Conservation (phyloP, 371 early-diverging fungal genomes). For the Mucor velutinosus region DNA sequence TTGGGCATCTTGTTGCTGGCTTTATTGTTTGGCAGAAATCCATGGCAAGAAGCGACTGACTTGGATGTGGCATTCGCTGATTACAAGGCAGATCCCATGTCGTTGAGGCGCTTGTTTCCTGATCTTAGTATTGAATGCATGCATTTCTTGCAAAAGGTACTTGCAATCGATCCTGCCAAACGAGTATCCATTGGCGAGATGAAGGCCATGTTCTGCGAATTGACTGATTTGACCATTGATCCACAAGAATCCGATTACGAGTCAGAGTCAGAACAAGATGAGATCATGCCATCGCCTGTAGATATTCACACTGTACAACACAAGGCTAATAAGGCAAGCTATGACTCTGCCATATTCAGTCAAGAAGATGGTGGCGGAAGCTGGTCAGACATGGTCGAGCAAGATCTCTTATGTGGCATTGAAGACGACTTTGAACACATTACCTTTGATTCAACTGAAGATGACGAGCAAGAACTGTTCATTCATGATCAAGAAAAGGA, state of each 20-base stretch:
- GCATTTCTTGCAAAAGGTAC: not conserved
- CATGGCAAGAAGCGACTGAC: conserved; percentile 71
- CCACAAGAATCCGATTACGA: conserved; percentile 11
- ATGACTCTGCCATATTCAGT: conserved; percentile 45
- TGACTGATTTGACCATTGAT: not conserved
- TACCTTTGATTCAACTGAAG: conserved; percentile 13
- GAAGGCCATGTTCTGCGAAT: conserved; percentile 3
- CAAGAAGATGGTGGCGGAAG: conserved; percentile 19
- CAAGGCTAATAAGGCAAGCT: conserved; percentile 28
- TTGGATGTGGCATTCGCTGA: conserved; percentile 56
- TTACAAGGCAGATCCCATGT: conserved; percentile 47
- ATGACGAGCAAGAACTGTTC: conserved; percentile 44
- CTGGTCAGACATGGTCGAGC: conserved; percentile 42
- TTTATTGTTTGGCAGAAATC: conserved; percentile 76
- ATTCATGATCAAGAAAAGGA: conserved; percentile 44
- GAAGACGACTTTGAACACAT: not conserved
- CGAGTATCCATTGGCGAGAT: conserved; percentile 35
- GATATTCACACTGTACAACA: conserved; percentile 10
- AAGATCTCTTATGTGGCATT: conserved; percentile 15
- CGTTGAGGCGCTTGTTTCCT: conserved; percentile 54
- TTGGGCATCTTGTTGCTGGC: conserved; percentile 77
- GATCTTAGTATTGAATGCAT: conserved; percentile 29
- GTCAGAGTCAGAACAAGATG: not conserved
- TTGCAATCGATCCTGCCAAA: conserved; percentile 19
- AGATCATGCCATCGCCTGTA: conserved; percentile 13